These are phyloP conservation scores for Anaeramoeba flamelloides DNA, from an alignment of 78 protist genomes.

Conservation along the genomic window DNA sequence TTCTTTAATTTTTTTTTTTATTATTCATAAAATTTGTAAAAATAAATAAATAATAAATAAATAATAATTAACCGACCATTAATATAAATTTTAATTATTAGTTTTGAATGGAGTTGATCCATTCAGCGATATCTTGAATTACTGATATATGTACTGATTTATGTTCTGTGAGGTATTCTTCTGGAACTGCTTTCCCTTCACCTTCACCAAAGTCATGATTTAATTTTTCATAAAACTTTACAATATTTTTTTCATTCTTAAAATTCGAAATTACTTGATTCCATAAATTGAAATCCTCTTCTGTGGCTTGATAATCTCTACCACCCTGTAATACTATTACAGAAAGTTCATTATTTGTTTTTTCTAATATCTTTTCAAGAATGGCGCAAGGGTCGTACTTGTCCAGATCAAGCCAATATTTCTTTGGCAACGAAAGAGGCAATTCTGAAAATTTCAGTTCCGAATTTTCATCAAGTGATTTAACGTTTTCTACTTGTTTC, in stretches of 20 bases:
- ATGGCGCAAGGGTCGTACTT: background rate
- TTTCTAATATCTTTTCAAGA: background rate
- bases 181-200: background rate
- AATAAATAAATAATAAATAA: no score
- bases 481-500: background rate
- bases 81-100: no score
- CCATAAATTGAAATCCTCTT: background rate
- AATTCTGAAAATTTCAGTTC: background rate
- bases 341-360: background rate
- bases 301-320: background rate
- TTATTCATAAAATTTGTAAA: no score
- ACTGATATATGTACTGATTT: no score
- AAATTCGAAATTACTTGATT: background rate
- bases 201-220: constrained; percentile 2
- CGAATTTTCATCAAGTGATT: background rate
- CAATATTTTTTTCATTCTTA: background rate
- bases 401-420: background rate
- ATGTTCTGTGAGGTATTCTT: no score
- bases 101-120: no score
- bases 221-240: background rate
- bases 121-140: no score
- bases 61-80: no score
- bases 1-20: no score
- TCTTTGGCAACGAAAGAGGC: background rate
- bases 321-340: background rate